Base-by-base conservation (phyloP, 75 land plant species). In the Selaginella moellendorffii region DNA sequence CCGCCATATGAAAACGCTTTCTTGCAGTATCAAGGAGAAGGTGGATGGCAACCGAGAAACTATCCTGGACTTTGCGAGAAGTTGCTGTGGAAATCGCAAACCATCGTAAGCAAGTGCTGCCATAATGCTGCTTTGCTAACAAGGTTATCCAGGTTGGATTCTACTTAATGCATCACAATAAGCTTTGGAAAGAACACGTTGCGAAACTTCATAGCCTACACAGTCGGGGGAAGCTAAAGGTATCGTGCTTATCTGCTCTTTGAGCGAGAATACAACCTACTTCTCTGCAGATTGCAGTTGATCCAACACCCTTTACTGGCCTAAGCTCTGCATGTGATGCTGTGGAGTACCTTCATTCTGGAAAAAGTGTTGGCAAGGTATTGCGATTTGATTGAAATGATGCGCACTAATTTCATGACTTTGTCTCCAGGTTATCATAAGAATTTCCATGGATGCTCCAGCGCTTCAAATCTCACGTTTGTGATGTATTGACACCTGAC, bases 331-430 rank as follows among this genome's bases (percentile, higher is more conserved):
- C 83, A 51, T 75, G 83, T 29, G 96, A 93, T 83, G 96, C 98
- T 12, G 96, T 93, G 17, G 98, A 93, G 68, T 78, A 89, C 72
- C 90, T 93, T 21, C 87, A 93, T 68, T 89, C 98, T 65, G 90
- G 98, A 54, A 70, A 78, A 76, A 93, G 96, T 72, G 30, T 78
- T 27, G 98, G 98, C 65, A 93, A 93, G 90, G 96, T 93, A 80
- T 5, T 36, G 46, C 5, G 14, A 36, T 36, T 36, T 36, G 14
- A 5, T 36, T 36, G 46, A n/a, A n/a, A n/a, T n/a, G n/a, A n/a
- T n/a, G n/a, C n/a, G n/a, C n/a, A n/a, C n/a, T n/a, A n/a, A n/a
- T n/a, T n/a, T n/a, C n/a, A n/a, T n/a, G n/a, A n/a, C n/a, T n/a
- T n/a, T 36, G 5, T 36, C 5, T 36, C 14, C 46, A 36, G 46